Base-by-base conservation (phyloP, 2,329 filamentous ascomycete species). In the Davidsoniella neocaledoniae region DNA sequence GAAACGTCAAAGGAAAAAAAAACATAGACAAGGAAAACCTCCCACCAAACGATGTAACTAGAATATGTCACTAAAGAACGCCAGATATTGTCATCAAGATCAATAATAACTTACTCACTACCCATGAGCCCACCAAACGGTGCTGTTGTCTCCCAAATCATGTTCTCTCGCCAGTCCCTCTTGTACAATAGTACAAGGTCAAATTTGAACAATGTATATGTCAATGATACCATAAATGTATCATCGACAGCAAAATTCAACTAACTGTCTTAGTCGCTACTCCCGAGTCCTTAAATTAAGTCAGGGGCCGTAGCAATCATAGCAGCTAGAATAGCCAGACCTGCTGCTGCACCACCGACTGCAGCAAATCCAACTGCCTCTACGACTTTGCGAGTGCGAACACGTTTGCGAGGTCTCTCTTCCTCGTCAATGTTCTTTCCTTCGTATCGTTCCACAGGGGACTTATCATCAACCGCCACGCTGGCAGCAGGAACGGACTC, bases 271-370 rank as follows among this genome's bases (percentile, higher is more conserved):
- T 4, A 29, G 7, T 29, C 25, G 3, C 10, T 26, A 19, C n/a
- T 26, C 2, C 8, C 12, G 8, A 19, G 17, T 26, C 26, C 12
- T 46, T 47, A 61, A 17, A 48, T 52, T 39, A 66, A 61, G 3
- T 59, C 58, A 0, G 64, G 65, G 1, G 64, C 65, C 7, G 64
- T 66, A 53, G 63, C 65, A 40, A 66, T 62, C 10, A 67, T 56
- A 1, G 63, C 62, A 1, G 61, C 60, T 9, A 67, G 53, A 2
- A 67, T 58, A 47, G 63, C 61, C 1, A 62, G 59, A 7, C 63
- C 62, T 9, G 60, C 59, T 6, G 61, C 59, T 19, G 60, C 58
- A 16, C 62, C 62, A 8, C 65, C 65, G 1, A 66, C 57, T 2
- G 64, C 64, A 2, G 63, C 63, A 51, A 63, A 64, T 6, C 63